A percentile compares a stretch with the other conserved stretches of the same genome.
These are phyloP conservation scores for Cyberlindnera maritima DNA, from an alignment of 805 yeast genomes.

Conservation along the genomic window DNA sequence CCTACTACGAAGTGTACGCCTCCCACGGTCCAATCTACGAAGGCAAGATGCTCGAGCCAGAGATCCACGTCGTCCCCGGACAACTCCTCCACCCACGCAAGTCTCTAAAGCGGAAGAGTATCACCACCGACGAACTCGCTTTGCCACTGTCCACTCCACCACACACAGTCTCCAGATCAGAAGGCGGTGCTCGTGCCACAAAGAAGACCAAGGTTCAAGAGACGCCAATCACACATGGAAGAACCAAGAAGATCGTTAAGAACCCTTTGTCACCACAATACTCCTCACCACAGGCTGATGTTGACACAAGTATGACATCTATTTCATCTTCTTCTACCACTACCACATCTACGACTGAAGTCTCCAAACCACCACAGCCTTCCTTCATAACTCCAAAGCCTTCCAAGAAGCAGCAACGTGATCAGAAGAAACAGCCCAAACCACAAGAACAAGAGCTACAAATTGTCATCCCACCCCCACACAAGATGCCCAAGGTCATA, in stretches of 20 bases:
- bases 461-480: constrained; percentile 23
- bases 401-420: constrained; percentile 15
- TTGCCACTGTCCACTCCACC: constrained; percentile 29
- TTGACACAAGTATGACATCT: neutral
- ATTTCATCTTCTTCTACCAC: neutral
- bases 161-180: constrained; percentile 25
- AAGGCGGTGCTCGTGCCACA: constrained; percentile 3
- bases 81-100: neutral
- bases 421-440: constrained; percentile 6
- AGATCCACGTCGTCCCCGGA: constrained; percentile 3
- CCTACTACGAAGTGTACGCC: neutral
- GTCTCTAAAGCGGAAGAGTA: constrained; percentile 11
- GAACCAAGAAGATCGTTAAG: constrained; percentile 19
- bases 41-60: constrained; percentile 6
- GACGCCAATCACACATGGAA: constrained; percentile 25
- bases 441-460: constrained; percentile 9
- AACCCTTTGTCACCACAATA: constrained; percentile 29
- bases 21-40: neutral
- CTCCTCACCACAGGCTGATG: constrained; percentile 24
- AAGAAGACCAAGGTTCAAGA: constrained; percentile 21
- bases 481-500: constrained; percentile 24
- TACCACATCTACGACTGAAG: no score
- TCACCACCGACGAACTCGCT: constrained; percentile 13
- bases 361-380: constrained; percentile 26
- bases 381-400: constrained; percentile 19